A percentile compares a stretch with the other conserved stretches of the same genome.
Conservation (phyloP, 139 green algal genomes). For the Auxenochlorella pyrenoidosa region DNA sequence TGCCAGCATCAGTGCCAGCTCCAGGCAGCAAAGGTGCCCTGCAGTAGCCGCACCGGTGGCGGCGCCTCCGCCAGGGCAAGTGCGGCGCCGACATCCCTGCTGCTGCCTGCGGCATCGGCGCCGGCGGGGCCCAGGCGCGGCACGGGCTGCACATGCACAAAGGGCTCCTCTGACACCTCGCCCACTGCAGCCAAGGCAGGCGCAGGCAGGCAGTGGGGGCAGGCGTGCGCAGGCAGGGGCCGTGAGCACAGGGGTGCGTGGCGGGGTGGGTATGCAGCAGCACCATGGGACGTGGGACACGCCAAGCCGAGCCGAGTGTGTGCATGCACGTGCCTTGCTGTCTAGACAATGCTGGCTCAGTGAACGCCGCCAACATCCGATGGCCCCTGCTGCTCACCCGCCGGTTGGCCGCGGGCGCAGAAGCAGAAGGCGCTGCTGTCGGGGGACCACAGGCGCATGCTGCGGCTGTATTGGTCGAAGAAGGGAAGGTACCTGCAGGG, state of each 20-base stretch:
- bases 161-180: background rate
- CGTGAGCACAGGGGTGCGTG: background rate
- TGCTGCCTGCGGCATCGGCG: background rate
- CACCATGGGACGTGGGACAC: background rate
- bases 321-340: too few species aligned
- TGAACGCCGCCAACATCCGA: too few species aligned
- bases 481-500: conserved; percentile 22
- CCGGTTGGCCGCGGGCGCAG: background rate
- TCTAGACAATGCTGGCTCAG: too few species aligned
- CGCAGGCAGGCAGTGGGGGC: background rate
- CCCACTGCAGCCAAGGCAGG: background rate
- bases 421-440: conserved; percentile 25
- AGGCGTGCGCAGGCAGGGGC: background rate
- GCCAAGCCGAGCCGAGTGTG: too few species aligned
- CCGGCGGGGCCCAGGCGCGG: background rate
- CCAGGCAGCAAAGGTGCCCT: conserved; percentile 10
- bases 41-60: background rate
- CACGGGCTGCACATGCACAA: conserved; percentile 1
- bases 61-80: background rate
- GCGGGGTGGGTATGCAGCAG: background rate
- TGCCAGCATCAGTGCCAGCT: conserved; percentile 1
- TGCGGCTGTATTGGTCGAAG: conserved; percentile 27
- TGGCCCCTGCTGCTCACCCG: background rate
- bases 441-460: conserved; percentile 12
- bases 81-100: background rate